Evolutionary conservation across 139 green algal species (phyloP), one percentile per base, ranked within the genome.

Genomic region (Closterium sp.): DNA sequence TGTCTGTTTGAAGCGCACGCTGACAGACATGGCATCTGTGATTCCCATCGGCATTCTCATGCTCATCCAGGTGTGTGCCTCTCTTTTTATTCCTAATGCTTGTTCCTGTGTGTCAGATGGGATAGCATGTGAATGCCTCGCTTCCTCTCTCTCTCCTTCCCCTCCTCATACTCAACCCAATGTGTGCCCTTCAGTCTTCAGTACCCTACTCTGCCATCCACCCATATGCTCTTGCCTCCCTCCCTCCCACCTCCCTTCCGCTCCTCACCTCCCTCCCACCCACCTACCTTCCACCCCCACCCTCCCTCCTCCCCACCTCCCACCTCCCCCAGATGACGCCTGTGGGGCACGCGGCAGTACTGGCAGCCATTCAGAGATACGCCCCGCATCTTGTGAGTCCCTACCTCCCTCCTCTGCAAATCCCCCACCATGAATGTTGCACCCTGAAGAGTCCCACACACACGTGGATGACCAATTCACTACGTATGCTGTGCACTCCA

Each of bases 1-100:
- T n/a, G n/a, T n/a, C n/a, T n/a, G n/a, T n/a, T 29, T 93, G 86
- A 86, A 87, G 86, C 86, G 91, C 31, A 93, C 91, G 2, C 31
- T 93, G 7, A 90, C 70, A 13, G 91, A 93, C 73, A 1, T 93
- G 2, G 91, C 91, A 7, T 87, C 91, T 1, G 86, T 93, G 28
- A 91, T 93, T 31, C 91, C 91, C 86, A 93, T 93, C 24, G 86
- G 86, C 91, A 73, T 93, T 0, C 34, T 93, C 86, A 93, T 93
- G 91, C 22, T 91, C 31, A 88, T 93, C 11, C 91, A 86, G 31
- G 90, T 93, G 84, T 30, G 84, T 31, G 9, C n/a, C n/a, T n/a
- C n/a, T n/a, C n/a, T n/a, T n/a, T n/a, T n/a, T n/a, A n/a, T n/a
- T n/a, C n/a, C n/a, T n/a, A n/a, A n/a, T n/a, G n/a, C n/a, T n/a